Base-by-base conservation (phyloP, 345 rosid species). In the Acer negundo region DNA sequence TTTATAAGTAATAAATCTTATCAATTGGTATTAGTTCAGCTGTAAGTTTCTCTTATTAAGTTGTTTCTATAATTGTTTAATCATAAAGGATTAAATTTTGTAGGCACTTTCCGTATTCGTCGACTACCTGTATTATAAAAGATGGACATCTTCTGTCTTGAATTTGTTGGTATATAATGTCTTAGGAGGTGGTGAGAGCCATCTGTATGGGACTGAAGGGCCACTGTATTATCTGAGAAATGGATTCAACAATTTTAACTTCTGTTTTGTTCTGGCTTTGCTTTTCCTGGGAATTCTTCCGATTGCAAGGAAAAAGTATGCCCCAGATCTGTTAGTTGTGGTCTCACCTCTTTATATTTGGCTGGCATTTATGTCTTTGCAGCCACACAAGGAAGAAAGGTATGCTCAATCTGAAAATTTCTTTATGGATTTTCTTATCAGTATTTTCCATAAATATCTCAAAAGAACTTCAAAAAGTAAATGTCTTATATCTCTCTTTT, bases 361-460 rank as follows among this genome's bases (percentile, higher is more conserved):
- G 99, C 82, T 94, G 72, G 90, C 81, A 59, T 94, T 96, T 82
- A 96, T 96, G 99, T 92, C 97, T 73, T 86, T 89, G 88, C 98
- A 92, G 85, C 94, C 97, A 53, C 99, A 96, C 89, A 92, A 96
- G 86, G 98, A 96, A 89, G 98, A 96, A 88, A 94, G 98, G 99
- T 96, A 73, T 31, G 77, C 42, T 69, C 78, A 16, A 35, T 55
- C 56, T 44, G 53, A 16, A 12, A 38, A 58, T 73, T 31, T n/a
- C 17, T 22, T 69, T 56, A 16, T 7, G 63, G 13, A 59, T 20
- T 65, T 76, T 42, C 62, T 79, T 68, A 28, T 63, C 16, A 67
- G 24, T 42, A 8, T 58, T 31, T 24, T 40, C 58, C 13, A 17
- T 13, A 42, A 73, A 44, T 58, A 63, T 66, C 23, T 59, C 63